Evolutionary conservation across 2,329 filamentous ascomycete species (phyloP), one percentile per base, ranked within the genome.

Genomic region (Curvularia spicifera): DNA sequence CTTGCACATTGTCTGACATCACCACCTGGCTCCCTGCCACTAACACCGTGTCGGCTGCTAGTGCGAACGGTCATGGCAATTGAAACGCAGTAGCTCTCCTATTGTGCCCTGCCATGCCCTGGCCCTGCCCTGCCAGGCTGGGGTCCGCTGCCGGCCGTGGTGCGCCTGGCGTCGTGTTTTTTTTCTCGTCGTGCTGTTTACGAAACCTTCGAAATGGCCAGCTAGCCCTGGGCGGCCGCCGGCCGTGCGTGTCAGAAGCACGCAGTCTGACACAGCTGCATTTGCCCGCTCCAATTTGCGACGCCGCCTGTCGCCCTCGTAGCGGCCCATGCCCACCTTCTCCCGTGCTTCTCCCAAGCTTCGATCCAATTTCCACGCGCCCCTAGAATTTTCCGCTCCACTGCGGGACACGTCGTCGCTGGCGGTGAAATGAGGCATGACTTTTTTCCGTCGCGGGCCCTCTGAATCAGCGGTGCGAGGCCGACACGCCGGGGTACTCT

Each of bases 261-360:
- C 58, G 57, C 57, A n/a, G 63, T 64, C 65, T 67, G 69, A 71
- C 68, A 69, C 68, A 57, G 60, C 64, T 60, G 67, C 66, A 56
- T 54, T 67, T 60, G 58, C 61, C 66, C 62, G 61, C 61, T 61
- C 64, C 18, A 71, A 69, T 71, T 70, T 72, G 72, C 67, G 56
- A 61, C 61, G 56, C 67, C 50, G 63, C 42, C 42, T 8, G 42
- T 44, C 22, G 42, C 61, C 60, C 59, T 31, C 71, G 68, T 69
- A 63, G 71, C 66, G 64, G 60, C 61, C 50, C 57, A 51, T 64
- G 62, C 63, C 64, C 65, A 48, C 63, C 71, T 77, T 76, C 75
- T 76, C 68, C 74, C 74, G 74, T 68, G 63, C 71, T 77, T 77
- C 74, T 71, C 66, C 66, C 63, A 71, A 60, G 56, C 71, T 77